Conservation (phyloP, 768 basidiomycete species). For the Trametes elegans region DNA sequence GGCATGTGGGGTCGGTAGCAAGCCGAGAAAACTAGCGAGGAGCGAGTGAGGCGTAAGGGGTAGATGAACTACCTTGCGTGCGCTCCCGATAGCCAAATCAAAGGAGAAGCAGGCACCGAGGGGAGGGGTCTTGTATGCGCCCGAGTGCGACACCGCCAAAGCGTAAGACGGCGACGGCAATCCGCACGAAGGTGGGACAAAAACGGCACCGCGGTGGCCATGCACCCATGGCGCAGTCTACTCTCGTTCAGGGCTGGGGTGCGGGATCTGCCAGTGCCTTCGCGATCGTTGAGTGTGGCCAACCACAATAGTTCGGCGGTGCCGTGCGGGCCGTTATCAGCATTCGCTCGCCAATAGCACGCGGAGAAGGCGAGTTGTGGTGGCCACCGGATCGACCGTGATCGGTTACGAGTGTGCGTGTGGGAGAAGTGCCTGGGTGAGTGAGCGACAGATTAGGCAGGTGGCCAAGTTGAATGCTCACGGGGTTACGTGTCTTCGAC, state of each 20-base stretch:
- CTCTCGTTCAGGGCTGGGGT: not conserved
- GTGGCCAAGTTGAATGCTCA: conserved; percentile 11
- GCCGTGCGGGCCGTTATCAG: conserved; percentile 14
- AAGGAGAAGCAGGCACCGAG: not conserved
- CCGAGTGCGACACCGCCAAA: not conserved
- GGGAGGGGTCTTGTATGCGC: not conserved
- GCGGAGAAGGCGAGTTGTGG: not conserved
- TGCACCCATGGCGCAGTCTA: not conserved
- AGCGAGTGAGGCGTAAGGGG: not conserved
- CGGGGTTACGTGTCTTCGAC: conserved; percentile 4
- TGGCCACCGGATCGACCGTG: conserved; percentile 2
- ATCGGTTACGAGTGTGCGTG: conserved; percentile 2
- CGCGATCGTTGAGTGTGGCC: not conserved
- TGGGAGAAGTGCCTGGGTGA: conserved; percentile 17
- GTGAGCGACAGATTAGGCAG: not conserved
- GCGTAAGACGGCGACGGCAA: not conserved
- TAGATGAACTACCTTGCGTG: not conserved
- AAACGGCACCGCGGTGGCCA: not conserved
- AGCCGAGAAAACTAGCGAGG: not conserved
- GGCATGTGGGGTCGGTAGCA: not conserved
- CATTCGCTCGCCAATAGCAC: conserved; percentile 2
- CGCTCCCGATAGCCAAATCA: not conserved
- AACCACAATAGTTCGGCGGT: conserved; percentile 1
- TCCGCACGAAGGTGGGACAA: not conserved
- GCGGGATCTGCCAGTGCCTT: conserved; percentile 3